Base-by-base conservation (phyloP, 1,284 basidiomycete species). In the Neonothopanus nambi region DNA sequence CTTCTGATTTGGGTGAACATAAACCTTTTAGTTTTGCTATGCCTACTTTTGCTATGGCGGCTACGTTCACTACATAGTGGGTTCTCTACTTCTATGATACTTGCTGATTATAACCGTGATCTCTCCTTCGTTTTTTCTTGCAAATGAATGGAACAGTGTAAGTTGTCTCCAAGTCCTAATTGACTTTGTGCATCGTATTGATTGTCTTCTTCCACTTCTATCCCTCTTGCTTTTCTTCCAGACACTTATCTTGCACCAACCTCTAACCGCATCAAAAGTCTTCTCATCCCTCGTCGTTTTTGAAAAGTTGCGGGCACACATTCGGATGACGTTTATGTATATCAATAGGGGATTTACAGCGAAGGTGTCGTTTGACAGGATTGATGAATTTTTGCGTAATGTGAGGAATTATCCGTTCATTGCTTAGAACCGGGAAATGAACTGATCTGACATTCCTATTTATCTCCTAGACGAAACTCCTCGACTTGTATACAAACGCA, bases 41-140 rank as follows among this genome's bases (percentile, higher is more conserved):
- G 18, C 81, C 84, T 1, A 66, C 82, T 7, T 50, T 81, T 39
- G 79, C 78, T 17, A 86, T 85, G 74, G 63, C 79, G 36, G 70
- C 73, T 23, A 48, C 52, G 20, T 54, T 82, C 61, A 74, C 75
- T 4, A 73, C 78, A 20, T 85, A 64, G 61, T 63, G 42, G 47
- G 60, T 57, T n/a, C 5, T 18, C 26, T 36, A 3, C 8, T 12
- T 51, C 51, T 45, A n/a, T n/a, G n/a, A n/a, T n/a, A n/a, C n/a
- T n/a, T n/a, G n/a, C n/a, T n/a, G n/a, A n/a, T n/a, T n/a, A n/a
- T n/a, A n/a, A n/a, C n/a, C n/a, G n/a, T n/a, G n/a, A n/a, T n/a
- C n/a, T n/a, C n/a, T 17, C 7, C 33, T 37, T 3, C 5, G 8
- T 20, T 33, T 39, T 35, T 30, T 37, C 23, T 62, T 17, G 48